Conservation (phyloP, 2,329 filamentous ascomycete genomes). For the Cladosporium sp. region DNA sequence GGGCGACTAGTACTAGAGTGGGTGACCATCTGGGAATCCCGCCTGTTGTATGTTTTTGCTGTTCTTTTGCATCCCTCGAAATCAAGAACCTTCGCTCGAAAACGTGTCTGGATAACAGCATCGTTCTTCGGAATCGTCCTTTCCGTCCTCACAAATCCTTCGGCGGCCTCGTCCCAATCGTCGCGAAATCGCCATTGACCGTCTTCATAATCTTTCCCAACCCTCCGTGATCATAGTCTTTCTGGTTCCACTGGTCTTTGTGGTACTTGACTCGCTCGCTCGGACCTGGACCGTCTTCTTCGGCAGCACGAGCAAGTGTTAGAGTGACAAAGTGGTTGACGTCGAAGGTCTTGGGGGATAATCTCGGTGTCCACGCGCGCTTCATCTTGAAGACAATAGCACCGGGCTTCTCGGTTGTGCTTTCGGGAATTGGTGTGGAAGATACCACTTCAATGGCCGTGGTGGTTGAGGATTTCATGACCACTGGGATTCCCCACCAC, state of each 20-base stretch:
- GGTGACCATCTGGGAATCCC: neutral
- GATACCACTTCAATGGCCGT: constrained; percentile 22
- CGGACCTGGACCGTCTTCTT: constrained; percentile 24
- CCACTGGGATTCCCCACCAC: constrained; percentile 45
- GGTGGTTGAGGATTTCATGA: constrained; percentile 23
- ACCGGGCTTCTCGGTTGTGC: constrained; percentile 42
- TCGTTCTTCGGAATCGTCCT: neutral
- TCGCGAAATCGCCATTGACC: constrained; percentile 51
- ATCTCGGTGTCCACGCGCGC: constrained; percentile 49
- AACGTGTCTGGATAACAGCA: too few species aligned
- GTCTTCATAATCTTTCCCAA: constrained; percentile 51
- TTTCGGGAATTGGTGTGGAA: constrained; percentile 41
- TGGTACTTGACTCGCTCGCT: constrained; percentile 49
- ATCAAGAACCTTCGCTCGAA: too few species aligned
- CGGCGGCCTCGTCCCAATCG: constrained; percentile 44
- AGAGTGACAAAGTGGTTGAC: constrained; percentile 46
- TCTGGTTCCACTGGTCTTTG: constrained; percentile 54
- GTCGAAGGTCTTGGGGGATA: constrained; percentile 32
- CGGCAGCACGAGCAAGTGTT: constrained; percentile 31
- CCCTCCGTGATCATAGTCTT: constrained; percentile 50
- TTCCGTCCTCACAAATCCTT: constrained; percentile 27
- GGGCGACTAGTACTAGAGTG: neutral
- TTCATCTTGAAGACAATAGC: constrained; percentile 51
- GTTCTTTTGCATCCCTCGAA: neutral
- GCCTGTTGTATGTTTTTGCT: neutral